Conservation (phyloP, 768 basidiomycete species). For the Lepiota brunneoincarnata region DNA sequence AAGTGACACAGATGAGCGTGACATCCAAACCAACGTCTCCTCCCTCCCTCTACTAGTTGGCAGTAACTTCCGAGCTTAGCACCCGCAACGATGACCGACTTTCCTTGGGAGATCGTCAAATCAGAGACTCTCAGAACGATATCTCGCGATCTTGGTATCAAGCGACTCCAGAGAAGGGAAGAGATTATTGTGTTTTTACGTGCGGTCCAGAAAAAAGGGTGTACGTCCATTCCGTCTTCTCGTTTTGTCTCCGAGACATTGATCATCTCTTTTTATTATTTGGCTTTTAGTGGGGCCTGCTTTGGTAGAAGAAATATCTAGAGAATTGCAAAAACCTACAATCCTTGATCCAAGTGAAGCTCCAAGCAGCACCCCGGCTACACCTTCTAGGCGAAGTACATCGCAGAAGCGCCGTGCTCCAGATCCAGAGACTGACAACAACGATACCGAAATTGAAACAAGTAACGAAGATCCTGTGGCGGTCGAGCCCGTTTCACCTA, state of each 20-base stretch:
- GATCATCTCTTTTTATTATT: not conserved
- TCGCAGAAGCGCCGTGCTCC: constrained; percentile 6
- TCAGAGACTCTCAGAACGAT: constrained; percentile 5
- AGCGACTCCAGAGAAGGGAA: not conserved
- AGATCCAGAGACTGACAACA: not conserved
- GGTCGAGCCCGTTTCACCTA: not conserved
- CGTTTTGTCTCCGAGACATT: not conserved
- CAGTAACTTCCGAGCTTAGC: not conserved
- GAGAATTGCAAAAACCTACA: not conserved
- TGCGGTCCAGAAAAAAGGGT: constrained; percentile 6
- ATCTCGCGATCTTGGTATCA: constrained; percentile 8
- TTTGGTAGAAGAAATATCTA: not conserved
- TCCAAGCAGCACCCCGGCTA: too few species aligned
- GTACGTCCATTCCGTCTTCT: not conserved
- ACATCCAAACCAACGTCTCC: not conserved
- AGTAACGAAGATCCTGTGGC: not conserved
- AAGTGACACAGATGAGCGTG: not conserved
- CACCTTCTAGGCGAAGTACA: not conserved
- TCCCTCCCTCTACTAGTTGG: too few species aligned
- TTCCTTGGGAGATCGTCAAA: constrained; percentile 13
- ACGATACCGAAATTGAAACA: constrained; percentile 1
- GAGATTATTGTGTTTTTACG: constrained; percentile 8
- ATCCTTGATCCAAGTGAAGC: too few species aligned
- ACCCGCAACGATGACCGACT: not conserved
- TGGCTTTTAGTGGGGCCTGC: constrained; percentile 5